These are phyloP conservation scores for Brassica napus DNA, from an alignment of 345 rosid species.

Conservation along the genomic window Da-Ae NC_063434.1:24512001-24512500, in stretches of 20 bases:
- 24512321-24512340: background rate
- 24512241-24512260: background rate
- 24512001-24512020: background rate
- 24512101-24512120: background rate
- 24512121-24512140: background rate
- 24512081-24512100: background rate
- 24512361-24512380: slow-evolving; percentile 5
- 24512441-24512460: background rate
- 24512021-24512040: background rate
- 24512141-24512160: background rate
- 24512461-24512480: background rate
- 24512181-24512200: background rate
- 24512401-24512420: background rate
- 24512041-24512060: background rate
- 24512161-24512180: background rate
- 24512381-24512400: background rate
- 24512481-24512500: background rate
- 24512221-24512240: background rate
- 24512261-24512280: background rate
- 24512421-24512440: background rate
- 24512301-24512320: background rate
- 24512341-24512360: slow-evolving; percentile 5
- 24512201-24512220: background rate
- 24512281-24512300: background rate
- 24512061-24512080: background rate